These are phyloP conservation scores for Phytophthora brassicae DNA, from an alignment of 352 stramenopile genomes.

Conservation along the genomic window DNA sequence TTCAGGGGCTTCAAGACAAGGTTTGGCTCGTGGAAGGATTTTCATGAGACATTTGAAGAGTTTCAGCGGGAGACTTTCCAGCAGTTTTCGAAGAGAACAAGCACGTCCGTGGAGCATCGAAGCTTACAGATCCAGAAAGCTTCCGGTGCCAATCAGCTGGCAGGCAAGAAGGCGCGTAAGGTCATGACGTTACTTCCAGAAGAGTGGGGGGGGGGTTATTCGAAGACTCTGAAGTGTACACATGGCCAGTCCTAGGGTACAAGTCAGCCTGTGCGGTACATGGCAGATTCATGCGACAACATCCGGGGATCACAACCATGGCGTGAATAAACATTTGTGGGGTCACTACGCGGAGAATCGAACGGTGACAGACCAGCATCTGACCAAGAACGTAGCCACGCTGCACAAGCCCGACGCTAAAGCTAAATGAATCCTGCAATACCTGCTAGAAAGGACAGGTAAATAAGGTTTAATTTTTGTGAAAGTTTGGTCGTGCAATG, in stretches of 20 bases:
- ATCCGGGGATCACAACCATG: constrained; percentile 1
- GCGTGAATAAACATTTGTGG: constrained; percentile 2
- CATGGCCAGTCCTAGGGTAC: constrained; percentile 1
- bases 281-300: constrained; percentile 1
- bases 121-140: not conserved
- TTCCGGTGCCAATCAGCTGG: not conserved
- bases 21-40: constrained; percentile 5
- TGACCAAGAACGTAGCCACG: not conserved
- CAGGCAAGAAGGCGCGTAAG: not conserved
- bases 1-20: not conserved
- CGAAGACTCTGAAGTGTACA: constrained; percentile 2
- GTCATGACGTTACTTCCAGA: not conserved
- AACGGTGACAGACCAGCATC: not conserved
- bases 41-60: not conserved
- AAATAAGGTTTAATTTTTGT: not conserved
- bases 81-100: constrained; percentile 5
- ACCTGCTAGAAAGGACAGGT: constrained; percentile 1
- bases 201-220: not conserved
- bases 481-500: not conserved
- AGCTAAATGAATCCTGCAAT: not conserved
- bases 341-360: not conserved
- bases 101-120: not conserved
- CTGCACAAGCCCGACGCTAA: constrained; percentile 4
- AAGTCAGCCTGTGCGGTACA: not conserved
- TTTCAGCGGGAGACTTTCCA: constrained; percentile 8